These are phyloP conservation scores for Coemansia sp. DNA, from an alignment of 192 early-diverging fungal species.

Conservation along the genomic window DNA sequence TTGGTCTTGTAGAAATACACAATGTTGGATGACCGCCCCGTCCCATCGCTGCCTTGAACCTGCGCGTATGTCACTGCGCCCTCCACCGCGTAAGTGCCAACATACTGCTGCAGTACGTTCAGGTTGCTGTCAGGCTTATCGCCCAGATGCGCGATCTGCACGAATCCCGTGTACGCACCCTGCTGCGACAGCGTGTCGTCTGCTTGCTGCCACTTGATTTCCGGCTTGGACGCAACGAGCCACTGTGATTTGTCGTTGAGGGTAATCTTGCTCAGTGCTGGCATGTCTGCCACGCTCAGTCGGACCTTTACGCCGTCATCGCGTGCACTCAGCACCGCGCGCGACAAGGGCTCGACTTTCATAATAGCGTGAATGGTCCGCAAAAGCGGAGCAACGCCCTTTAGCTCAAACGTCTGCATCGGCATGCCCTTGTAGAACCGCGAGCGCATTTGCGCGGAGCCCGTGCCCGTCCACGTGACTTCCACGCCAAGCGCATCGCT, in stretches of 20 bases:
- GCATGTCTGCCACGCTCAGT: constrained; percentile 16
- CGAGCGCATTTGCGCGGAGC: constrained; percentile 29
- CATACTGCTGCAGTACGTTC: constrained; percentile 47
- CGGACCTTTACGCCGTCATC: neutral
- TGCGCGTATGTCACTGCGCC: constrained; percentile 49
- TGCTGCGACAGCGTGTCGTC: constrained; percentile 2
- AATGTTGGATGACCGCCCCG: constrained; percentile 29
- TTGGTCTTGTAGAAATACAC: constrained; percentile 45
- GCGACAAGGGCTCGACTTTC: constrained; percentile 15
- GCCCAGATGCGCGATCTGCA: constrained; percentile 53
- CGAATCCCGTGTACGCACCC: constrained; percentile 31
- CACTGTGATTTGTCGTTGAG: constrained; percentile 53
- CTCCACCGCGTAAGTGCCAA: constrained; percentile 46
- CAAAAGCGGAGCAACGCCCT: constrained; percentile 25
- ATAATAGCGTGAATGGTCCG: constrained; percentile 48
- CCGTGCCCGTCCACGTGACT: constrained; percentile 31
- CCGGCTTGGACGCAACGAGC: constrained; percentile 43
- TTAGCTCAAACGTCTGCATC: constrained; percentile 49
- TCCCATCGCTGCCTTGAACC: constrained; percentile 21
- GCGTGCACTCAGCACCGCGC: constrained; percentile 21
- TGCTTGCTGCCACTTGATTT: constrained; percentile 33
- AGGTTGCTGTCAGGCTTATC: constrained; percentile 30
- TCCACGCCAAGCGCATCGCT: constrained; percentile 47
- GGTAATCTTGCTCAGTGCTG: constrained; percentile 37
- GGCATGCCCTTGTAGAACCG: constrained; percentile 56